Evolutionary conservation across 371 early-diverging fungal genomes (phyloP), one percentile per base, ranked within the genome.

Genomic region (Mycotypha africana): DNA sequence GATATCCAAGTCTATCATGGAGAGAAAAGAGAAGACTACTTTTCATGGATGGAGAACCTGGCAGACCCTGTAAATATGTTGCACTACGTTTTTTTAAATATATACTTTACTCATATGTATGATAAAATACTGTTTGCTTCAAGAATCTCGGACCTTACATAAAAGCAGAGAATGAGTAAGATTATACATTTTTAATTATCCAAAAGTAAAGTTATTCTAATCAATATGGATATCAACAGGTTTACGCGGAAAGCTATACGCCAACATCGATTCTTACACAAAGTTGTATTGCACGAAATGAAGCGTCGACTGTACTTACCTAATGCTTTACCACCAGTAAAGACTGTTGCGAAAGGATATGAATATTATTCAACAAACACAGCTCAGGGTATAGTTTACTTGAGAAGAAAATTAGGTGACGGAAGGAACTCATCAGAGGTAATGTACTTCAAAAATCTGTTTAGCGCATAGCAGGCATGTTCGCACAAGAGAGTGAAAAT

Each of bases 291-390:
- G 14, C 45, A 61, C 67, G 84, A 83, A 48, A 79, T 83, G 81
- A 76, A 69, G 49, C 63, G 64, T 26, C 65, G 67, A 22, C 48
- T 81, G 17, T 53, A 71, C 40, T 70, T 72, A 11, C 65, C 60
- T 22, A 67, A 58, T 32, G 43, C 53, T 16, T 33, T 74, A 20
- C 70, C 75, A 1, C 80, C 84, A 2, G 42, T 83, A 24, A 74
- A 70, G 20, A 80, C 79, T 9, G 43, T 61, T 3, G 70, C 73
- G 1, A 56, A 75, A 42, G 84, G 80, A 14, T 83, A 74, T 19
- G 84, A 83, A 24, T 83, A 81, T 47, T 83, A 81, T 41, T 73
- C 80, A 7, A 67, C 66, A n/a, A 73, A 74, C 14, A 76, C 76
- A 25, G 45, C 69, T 1, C 61, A 71, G 51, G 84, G 84, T 9